phyloP scores from a whole-genome alignment of 176 grass and related monocot species.

The Carex kokanica region DNA sequence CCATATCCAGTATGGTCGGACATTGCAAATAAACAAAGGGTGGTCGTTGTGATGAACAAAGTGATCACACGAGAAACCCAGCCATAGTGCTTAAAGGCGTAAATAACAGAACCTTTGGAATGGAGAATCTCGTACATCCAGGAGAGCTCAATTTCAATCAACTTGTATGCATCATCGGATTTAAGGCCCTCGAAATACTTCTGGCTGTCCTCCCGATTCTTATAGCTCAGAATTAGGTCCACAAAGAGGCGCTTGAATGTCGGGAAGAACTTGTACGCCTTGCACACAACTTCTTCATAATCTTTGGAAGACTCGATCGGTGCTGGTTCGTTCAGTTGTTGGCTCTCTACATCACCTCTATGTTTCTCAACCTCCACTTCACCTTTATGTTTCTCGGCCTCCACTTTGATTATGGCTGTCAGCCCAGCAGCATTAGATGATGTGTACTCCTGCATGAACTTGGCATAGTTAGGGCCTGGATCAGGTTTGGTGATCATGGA shows the following conservation, averaged over 20 bases:
- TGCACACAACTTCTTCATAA: constrained; percentile 6
- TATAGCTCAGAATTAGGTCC: constrained; percentile 57
- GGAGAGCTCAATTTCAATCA: constrained; percentile 39
- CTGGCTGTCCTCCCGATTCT: constrained; percentile 28
- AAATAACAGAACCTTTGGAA: neutral
- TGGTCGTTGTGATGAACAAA: neutral
- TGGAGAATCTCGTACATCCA: constrained; percentile 37
- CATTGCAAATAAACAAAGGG: too few relatives aligned
- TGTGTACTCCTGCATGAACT: constrained; percentile 56
- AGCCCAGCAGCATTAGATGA: constrained; percentile 39
- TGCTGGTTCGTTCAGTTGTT: neutral
- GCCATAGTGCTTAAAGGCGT: constrained; percentile 12
- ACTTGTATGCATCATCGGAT: constrained; percentile 23
- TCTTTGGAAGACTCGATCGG: neutral
- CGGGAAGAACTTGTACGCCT: constrained; percentile 36
- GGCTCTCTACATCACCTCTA: neutral
- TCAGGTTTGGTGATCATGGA: constrained; percentile 54
- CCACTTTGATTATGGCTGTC: constrained; percentile 20
- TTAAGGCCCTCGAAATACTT: neutral
- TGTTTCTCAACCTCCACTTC: neutral
- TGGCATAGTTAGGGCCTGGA: constrained; percentile 60
- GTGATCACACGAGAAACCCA: constrained; percentile 31
- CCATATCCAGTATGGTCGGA: too few relatives aligned
- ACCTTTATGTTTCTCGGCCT: too few relatives aligned
- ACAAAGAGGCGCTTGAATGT: constrained; percentile 47